Conservation (phyloP, 2,329 filamentous ascomycete genomes). For the Pestalotiopsis fici region DNA sequence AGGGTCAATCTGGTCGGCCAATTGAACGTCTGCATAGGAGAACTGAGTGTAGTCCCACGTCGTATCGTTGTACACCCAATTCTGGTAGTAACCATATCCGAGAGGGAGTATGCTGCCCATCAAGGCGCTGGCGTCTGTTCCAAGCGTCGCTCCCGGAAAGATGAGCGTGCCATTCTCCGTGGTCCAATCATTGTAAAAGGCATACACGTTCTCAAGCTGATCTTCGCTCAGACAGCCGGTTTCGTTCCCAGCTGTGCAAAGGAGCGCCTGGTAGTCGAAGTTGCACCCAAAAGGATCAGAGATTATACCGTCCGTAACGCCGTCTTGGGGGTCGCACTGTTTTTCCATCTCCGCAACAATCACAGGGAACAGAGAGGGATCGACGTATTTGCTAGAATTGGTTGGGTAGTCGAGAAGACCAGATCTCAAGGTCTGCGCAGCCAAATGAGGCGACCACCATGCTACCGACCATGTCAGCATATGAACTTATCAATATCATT, state of each 20-base stretch:
- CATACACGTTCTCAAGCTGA: slow-evolving; percentile 36
- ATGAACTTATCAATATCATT: neutral
- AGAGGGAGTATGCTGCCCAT: slow-evolving; percentile 16
- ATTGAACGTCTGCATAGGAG: slow-evolving; percentile 24
- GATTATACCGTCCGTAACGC: slow-evolving; percentile 42
- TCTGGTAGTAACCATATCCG: slow-evolving; percentile 20
- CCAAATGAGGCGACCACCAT: slow-evolving; percentile 49
- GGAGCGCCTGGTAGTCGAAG: slow-evolving; percentile 35
- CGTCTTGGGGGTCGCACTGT: slow-evolving; percentile 46
- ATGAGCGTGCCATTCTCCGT: slow-evolving; percentile 26
- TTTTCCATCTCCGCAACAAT: slow-evolving; percentile 40
- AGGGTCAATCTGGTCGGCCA: slow-evolving; percentile 26
- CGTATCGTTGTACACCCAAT: slow-evolving; percentile 27
- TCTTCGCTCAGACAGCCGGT: slow-evolving; percentile 37
- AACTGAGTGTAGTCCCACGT: slow-evolving; percentile 28
- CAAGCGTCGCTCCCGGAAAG: slow-evolving; percentile 26
- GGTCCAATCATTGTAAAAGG: slow-evolving; percentile 28
- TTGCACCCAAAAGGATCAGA: slow-evolving; percentile 40
- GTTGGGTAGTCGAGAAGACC: slow-evolving; percentile 44
- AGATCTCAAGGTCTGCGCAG: slow-evolving; percentile 35
- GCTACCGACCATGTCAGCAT: slow-evolving; percentile 22
- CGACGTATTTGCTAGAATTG: slow-evolving; percentile 41
- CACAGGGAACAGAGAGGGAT: slow-evolving; percentile 35
- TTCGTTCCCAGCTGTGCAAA: slow-evolving; percentile 28
- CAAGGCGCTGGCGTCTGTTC: slow-evolving; percentile 20